Conservation (phyloP, 257 asterid genomes). For the Solanum paucissectum region DNA sequence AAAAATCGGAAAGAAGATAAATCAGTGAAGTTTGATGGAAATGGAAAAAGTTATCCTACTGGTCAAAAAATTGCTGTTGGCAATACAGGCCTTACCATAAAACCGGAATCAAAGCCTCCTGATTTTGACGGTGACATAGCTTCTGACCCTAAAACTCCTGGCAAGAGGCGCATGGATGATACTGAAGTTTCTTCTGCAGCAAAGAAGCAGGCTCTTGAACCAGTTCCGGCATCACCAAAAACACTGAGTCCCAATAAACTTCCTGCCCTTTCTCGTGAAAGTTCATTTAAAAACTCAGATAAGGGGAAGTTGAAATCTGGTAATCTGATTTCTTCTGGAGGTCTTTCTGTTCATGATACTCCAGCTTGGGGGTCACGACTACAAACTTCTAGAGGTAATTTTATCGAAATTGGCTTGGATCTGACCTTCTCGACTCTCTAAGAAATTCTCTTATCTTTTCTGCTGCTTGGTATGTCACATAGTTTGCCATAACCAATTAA, state of each 20-base stretch:
- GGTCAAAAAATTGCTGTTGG: slow-evolving; percentile 45
- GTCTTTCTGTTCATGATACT: slow-evolving; percentile 20
- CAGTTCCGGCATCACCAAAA: slow-evolving; percentile 39
- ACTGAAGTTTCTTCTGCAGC: slow-evolving; percentile 54
- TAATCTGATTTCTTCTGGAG: slow-evolving; percentile 28
- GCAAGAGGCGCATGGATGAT: slow-evolving; percentile 62
- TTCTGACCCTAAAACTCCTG: slow-evolving; percentile 18
- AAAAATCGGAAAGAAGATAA: slow-evolving; percentile 34
- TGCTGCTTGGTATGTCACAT: background rate
- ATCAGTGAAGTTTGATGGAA: slow-evolving; percentile 27
- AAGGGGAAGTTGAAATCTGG: slow-evolving; percentile 37
- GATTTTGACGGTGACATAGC: slow-evolving; percentile 8
- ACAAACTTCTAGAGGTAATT: slow-evolving; percentile 43
- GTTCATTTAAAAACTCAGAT: slow-evolving; percentile 47
- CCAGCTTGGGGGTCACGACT: slow-evolving; percentile 38
- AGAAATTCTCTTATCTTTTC: slow-evolving; percentile 1
- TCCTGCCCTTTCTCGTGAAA: slow-evolving; percentile 46
- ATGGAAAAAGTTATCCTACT: slow-evolving; percentile 42
- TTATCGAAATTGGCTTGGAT: background rate
- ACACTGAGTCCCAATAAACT: slow-evolving; percentile 24
- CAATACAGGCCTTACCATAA: slow-evolving; percentile 7
- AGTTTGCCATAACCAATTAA: background rate
- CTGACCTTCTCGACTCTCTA: slow-evolving; percentile 1
- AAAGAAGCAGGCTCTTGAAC: slow-evolving; percentile 52
- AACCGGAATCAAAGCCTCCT: slow-evolving; percentile 23